Conservation (phyloP, 2,329 filamentous ascomycete genomes). For the Neurospora sp. region DNA sequence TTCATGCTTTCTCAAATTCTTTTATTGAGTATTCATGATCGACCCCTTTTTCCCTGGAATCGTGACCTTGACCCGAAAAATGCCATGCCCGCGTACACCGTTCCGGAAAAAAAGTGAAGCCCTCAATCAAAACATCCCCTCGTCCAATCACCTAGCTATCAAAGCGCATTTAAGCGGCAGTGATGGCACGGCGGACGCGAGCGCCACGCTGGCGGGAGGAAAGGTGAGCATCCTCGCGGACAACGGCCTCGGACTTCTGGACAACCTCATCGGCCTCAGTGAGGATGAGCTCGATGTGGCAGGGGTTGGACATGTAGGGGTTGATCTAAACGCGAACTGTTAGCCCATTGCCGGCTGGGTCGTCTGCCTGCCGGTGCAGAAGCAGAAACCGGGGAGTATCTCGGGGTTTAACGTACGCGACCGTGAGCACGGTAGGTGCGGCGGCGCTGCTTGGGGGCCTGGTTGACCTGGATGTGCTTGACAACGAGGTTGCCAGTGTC, state of each 20-base stretch:
- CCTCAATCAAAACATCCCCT: constrained; percentile 30
- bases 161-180: constrained; percentile 42
- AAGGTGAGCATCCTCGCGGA: constrained; percentile 58
- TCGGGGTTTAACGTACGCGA: constrained; percentile 63
- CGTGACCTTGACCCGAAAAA: constrained; percentile 27
- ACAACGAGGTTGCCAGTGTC: constrained; percentile 95
- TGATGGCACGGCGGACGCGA: constrained; percentile 54
- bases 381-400: background rate
- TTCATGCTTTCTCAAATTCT: constrained; percentile 17
- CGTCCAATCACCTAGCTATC: constrained; percentile 20
- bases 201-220: constrained; percentile 85
- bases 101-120: constrained; percentile 23
- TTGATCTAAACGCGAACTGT: constrained; percentile 64
- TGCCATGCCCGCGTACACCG: constrained; percentile 29
- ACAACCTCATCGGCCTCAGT: constrained; percentile 96
- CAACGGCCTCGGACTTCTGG: constrained; percentile 70
- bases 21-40: constrained; percentile 22
- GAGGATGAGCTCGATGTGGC: constrained; percentile 99
- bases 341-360: constrained; percentile 14
- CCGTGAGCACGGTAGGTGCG: constrained; percentile 99
- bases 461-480: constrained; percentile 99
- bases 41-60: constrained; percentile 22
- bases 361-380: background rate
- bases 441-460: constrained; percentile 98
- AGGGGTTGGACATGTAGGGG: constrained; percentile 99